Evolutionary conservation across 306 rosid species (phyloP).

Genomic region (Argentina anserina): DNA sequence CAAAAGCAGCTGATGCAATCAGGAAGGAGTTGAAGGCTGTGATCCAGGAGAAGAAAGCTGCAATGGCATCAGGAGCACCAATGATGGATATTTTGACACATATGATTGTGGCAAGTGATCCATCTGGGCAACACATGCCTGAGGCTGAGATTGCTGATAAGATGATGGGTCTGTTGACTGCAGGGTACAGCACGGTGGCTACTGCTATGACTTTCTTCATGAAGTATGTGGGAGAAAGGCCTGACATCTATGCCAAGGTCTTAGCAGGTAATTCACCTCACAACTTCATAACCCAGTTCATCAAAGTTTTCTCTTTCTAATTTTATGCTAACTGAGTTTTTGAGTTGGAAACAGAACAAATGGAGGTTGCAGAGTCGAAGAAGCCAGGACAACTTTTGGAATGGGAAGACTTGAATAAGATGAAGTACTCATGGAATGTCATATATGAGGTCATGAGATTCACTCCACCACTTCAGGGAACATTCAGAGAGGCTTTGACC

Average conservation of each 20-base stretch:
- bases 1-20: constrained; percentile 29
- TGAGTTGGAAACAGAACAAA: constrained; percentile 25
- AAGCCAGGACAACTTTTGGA: constrained; percentile 26
- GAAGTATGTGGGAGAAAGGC: constrained; percentile 21
- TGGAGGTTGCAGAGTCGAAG: constrained; percentile 23
- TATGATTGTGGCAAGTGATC: constrained; percentile 46
- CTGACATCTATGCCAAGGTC: constrained; percentile 42
- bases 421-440: constrained; percentile 42
- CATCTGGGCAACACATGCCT: constrained; percentile 52
- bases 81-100: constrained; percentile 49
- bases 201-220: constrained; percentile 26
- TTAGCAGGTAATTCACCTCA: constrained; percentile 30
- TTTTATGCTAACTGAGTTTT: neutral
- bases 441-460: constrained; percentile 37
- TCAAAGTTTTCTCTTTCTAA: neutral
- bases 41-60: constrained; percentile 52
- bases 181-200: constrained; percentile 20
- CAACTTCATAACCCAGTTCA: neutral
- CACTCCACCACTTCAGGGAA: constrained; percentile 40
- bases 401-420: constrained; percentile 33
- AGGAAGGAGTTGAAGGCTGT: constrained; percentile 37
- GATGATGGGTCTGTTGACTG: constrained; percentile 23
- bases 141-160: constrained; percentile 42
- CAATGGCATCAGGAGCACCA: constrained; percentile 35
- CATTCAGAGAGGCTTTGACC: constrained; percentile 32